Conservation (phyloP, 2,329 filamentous ascomycete genomes). For the Fusarium transvaalense region DNA sequence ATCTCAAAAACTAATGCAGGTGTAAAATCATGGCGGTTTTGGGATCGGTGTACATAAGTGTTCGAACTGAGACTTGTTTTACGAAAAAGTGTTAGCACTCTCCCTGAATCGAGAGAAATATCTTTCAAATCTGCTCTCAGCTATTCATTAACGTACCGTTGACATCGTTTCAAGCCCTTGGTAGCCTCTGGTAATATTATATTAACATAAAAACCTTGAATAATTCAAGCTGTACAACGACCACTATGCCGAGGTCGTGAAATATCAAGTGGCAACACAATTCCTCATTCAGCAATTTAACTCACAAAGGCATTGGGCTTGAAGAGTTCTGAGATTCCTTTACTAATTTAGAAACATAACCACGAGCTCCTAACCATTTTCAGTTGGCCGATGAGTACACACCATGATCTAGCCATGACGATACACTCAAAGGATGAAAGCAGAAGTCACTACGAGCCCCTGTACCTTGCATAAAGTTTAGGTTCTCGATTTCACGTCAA, state of each 20-base stretch:
- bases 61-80: not conserved
- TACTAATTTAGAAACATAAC: not conserved
- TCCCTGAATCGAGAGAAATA: not conserved
- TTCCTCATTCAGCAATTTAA: too few species aligned
- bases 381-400: rapidly evolving
- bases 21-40: too few species aligned
- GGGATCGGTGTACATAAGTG: not conserved
- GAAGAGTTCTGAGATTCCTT: not conserved
- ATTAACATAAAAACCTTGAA: rapidly evolving
- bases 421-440: not conserved
- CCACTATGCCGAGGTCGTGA: too few species aligned
- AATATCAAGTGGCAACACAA: too few species aligned
- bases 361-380: not conserved
- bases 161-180: rapidly evolving
- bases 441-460: not conserved
- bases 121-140: not conserved
- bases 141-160: not conserved
- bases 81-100: not conserved
- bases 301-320: too few species aligned
- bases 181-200: not conserved
- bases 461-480: not conserved
- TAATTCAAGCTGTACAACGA: too few species aligned
- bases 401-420: not conserved
- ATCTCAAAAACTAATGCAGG: not conserved
- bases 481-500: not conserved